These are phyloP conservation scores for Hyphodiscus sp. DNA, from an alignment of 2,329 filamentous ascomycete genomes.

Conservation along the genomic window DNA sequence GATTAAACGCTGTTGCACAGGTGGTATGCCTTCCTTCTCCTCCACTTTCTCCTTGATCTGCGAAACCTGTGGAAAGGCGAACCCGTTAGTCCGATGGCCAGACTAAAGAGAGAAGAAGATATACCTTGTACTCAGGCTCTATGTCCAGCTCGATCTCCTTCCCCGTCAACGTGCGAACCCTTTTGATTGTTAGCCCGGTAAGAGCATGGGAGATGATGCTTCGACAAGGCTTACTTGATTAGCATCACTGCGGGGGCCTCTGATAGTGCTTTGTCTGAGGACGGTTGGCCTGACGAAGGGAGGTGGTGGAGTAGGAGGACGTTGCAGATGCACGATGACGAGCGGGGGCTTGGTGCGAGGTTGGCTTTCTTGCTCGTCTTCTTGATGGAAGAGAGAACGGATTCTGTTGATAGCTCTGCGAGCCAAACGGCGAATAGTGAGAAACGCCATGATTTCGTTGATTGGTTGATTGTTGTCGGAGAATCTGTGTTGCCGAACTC, in stretches of 20 bases:
- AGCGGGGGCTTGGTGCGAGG: too few relatives aligned
- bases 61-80: constrained; percentile 56
- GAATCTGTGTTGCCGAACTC: too few relatives aligned
- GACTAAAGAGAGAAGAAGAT: not conserved
- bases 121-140: constrained; percentile 85
- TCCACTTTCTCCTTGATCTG: constrained; percentile 99
- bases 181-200: constrained; percentile 34
- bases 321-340: too few relatives aligned
- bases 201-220: not conserved
- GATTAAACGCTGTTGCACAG: constrained; percentile 92
- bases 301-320: too few relatives aligned
- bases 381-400: too few relatives aligned
- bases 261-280: too few relatives aligned
- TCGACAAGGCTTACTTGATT: constrained; percentile 41
- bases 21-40: constrained; percentile 97
- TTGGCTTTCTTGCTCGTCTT: too few relatives aligned
- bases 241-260: constrained; percentile 32
- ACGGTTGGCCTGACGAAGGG: too few relatives aligned
- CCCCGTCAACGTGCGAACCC: constrained; percentile 93
- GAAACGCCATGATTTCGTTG: too few relatives aligned
- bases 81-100: not conserved
- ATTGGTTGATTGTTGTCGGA: too few relatives aligned
- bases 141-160: constrained; percentile 99
- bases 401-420: too few relatives aligned
- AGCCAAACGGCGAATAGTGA: too few relatives aligned